phyloP scores from a whole-genome alignment of 2,329 filamentous ascomycete genomes.

The Aspergillaceae sp. region DNA sequence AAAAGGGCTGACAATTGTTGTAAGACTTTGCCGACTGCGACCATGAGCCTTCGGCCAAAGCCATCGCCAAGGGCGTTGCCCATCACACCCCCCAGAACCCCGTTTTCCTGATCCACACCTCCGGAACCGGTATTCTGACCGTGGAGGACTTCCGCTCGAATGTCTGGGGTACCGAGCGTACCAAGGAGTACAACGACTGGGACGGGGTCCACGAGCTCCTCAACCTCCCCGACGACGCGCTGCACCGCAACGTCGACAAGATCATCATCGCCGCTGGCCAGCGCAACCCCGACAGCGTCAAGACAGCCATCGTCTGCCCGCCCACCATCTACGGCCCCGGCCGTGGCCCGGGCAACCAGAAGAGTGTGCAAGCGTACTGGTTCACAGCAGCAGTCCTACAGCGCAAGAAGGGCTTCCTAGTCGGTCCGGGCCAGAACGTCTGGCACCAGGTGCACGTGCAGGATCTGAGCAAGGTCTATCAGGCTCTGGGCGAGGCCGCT shows the following conservation, averaged over 20 bases:
- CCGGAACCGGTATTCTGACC: conserved; percentile 36
- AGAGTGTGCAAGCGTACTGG: conserved; percentile 35
- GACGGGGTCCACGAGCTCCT: conserved; percentile 35
- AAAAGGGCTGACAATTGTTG: background rate
- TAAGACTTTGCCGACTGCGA: conserved; percentile 37
- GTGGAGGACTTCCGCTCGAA: conserved; percentile 33
- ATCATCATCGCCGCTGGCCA: conserved; percentile 26
- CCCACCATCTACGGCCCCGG: conserved; percentile 36
- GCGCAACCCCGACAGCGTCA: conserved; percentile 20
- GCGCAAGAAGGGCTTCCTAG: conserved; percentile 29
- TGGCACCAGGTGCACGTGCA: conserved; percentile 36
- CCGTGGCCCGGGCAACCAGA: conserved; percentile 28
- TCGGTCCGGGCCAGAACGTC: conserved; percentile 32
- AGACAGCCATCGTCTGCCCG: conserved; percentile 33
- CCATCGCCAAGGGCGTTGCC: conserved; percentile 33
- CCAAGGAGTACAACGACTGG: conserved; percentile 41
- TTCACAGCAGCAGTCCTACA: conserved; percentile 31
- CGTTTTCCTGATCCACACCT: conserved; percentile 38
- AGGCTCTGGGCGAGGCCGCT: conserved; percentile 31
- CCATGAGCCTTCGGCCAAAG: conserved; percentile 33
- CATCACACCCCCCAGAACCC: conserved; percentile 28
- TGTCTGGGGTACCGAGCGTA: conserved; percentile 32
- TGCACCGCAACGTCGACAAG: conserved; percentile 35
- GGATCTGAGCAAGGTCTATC: conserved; percentile 32
- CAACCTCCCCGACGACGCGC: conserved; percentile 33